Evolutionary conservation across 2,329 filamentous ascomycete genomes (phyloP), one percentile per base, ranked within the genome.

Genomic region (Pestalotiopsis sp.): DNA sequence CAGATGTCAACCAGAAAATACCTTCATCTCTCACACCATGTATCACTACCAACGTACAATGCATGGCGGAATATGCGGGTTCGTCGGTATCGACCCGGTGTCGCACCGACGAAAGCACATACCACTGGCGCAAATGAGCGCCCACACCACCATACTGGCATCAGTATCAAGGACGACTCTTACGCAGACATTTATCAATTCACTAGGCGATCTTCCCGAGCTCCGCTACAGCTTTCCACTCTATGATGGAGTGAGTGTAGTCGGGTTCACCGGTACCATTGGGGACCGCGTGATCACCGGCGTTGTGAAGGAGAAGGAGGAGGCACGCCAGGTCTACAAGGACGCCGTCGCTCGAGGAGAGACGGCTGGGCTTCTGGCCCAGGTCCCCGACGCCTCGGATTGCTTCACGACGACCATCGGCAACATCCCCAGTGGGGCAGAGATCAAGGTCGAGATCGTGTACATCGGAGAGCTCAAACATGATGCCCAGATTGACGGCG

Each of bases 401-500:
- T 86, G 92, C 38, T 94, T 93, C 76, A 88, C 85, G 3, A 91
- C 90, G 0, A 88, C 85, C 0, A 80, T 94, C 1, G 91, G 91
- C 11, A 93, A 93, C 71, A 84, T 94, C 0, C 88, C 90, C 0
- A 83, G 87, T 0, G 84, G 83, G 0, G 85, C 86, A 17, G 84
- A 82, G 41, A 80, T 93, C 41, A 76, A 84, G 6, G 86, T 93
- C 6, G 84, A 90, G 12, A 87, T 93, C 67, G 87, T 83, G 0
- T 93, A 92, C 70, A 83, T 93, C 4, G 90, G 89, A 2, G 91
- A 94, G 76, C 83, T 94, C 66, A 92, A 92, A 79, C 90, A 93
- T 72, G 91, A 93, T 74, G 86, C 89, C 58, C 88, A 90, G 70
- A 83, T 87, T 3, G 90, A 94, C 74, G 90, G 90, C 5, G 82